These are phyloP conservation scores for Cordyceps tenuipes DNA, from an alignment of 2,329 filamentous ascomycete species.

Conservation along the genomic window DNA sequence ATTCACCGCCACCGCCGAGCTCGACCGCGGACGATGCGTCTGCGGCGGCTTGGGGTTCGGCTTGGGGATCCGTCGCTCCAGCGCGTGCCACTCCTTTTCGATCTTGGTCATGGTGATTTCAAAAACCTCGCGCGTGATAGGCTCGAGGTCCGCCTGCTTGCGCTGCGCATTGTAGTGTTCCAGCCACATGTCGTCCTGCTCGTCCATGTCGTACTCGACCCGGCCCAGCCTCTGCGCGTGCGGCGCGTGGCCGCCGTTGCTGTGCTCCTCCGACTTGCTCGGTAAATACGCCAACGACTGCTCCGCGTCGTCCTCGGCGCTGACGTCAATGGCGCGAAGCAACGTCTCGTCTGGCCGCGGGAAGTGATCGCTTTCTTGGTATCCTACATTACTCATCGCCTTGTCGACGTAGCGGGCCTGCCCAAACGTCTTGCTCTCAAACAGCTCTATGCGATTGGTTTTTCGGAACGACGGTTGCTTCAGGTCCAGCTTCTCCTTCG, in stretches of 20 bases:
- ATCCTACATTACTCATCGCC: conserved; percentile 91
- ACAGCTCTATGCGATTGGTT: conserved; percentile 70
- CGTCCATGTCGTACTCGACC: conserved; percentile 99
- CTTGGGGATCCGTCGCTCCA: conserved; percentile 95
- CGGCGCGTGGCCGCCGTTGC: conserved; percentile 11
- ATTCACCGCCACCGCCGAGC: conserved; percentile 90
- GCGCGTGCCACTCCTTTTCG: conserved; percentile 94
- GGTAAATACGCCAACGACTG: conserved; percentile 22
- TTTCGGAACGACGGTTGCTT: conserved; percentile 67
- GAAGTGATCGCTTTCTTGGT: conserved; percentile 90
- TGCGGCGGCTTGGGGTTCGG: conserved; percentile 94
- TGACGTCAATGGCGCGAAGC: conserved; percentile 53
- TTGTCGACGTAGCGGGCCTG: conserved; percentile 91
- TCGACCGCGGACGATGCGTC: conserved; percentile 85
- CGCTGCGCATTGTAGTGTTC: conserved; percentile 73
- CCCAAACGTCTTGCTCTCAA: conserved; percentile 77
- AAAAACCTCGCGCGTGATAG: conserved; percentile 87
- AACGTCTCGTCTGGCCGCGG: conserved; percentile 66
- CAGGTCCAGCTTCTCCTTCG: conserved; percentile 70
- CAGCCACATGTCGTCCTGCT: conserved; percentile 96
- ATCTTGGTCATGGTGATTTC: conserved; percentile 99
- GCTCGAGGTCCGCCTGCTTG: conserved; percentile 63
- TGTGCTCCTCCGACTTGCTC: conserved; percentile 22
- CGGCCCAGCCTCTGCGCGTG: conserved; percentile 51
- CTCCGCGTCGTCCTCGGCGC: conserved; percentile 52